These are phyloP conservation scores for Hypoxylon sp. DNA, from an alignment of 2,329 filamentous ascomycete genomes.

Conservation along the genomic window DNA sequence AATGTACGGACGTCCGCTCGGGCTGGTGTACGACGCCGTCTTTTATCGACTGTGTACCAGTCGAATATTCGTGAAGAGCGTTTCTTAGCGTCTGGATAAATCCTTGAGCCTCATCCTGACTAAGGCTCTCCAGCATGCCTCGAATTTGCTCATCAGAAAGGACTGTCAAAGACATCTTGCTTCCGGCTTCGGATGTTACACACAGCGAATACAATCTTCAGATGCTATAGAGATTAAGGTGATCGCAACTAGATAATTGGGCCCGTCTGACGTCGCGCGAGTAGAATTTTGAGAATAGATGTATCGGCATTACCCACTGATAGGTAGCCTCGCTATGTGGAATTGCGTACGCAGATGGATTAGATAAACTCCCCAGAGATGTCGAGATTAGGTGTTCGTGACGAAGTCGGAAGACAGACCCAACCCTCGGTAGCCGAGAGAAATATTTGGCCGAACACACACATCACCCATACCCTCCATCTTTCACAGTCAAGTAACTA, in stretches of 20 bases:
- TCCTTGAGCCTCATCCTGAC: constrained; percentile 65
- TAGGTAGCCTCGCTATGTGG: constrained; percentile 8
- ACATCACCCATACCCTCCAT: constrained; percentile 19
- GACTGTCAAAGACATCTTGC: constrained; percentile 69
- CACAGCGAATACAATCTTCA: constrained; percentile 7
- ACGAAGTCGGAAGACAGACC: constrained; percentile 26
- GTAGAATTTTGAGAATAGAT: constrained; percentile 4
- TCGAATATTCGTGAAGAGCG: constrained; percentile 74
- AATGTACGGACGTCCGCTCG: constrained; percentile 64
- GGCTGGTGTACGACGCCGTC: constrained; percentile 69
- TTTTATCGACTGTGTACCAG: constrained; percentile 62
- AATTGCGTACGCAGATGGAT: constrained; percentile 6
- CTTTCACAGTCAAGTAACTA: constrained; percentile 2
- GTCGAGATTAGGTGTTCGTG: constrained; percentile 17
- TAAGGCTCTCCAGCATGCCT: constrained; percentile 68
- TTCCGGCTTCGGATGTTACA: constrained; percentile 29
- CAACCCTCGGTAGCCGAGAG: constrained; percentile 18
- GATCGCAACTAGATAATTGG: constrained; percentile 20
- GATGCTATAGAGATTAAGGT: constrained; percentile 9
- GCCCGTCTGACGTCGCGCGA: not conserved
- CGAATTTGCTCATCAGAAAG: constrained; percentile 71
- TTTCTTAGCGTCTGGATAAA: constrained; percentile 65
- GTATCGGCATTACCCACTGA: constrained; percentile 8
- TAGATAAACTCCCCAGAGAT: constrained; percentile 13
- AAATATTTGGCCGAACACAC: constrained; percentile 35